phyloP scores from a whole-genome alignment of 306 rosid species.

The Cercis canadensis region DNA sequence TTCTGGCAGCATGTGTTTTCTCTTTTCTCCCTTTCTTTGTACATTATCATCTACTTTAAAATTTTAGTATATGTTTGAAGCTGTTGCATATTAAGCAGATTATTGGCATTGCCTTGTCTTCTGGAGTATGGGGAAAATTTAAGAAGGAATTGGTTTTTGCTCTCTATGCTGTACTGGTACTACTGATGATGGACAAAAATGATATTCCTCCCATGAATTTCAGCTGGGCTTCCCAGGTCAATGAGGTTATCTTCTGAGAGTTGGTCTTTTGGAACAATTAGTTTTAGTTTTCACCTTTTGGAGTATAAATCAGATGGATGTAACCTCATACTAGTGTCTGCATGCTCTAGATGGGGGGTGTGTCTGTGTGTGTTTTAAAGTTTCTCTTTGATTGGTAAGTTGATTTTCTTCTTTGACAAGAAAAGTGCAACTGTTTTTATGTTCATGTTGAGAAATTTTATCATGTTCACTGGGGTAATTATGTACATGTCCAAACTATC shows the following conservation, averaged over 20 bases:
- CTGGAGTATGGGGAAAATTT: neutral
- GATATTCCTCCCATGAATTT: constrained; percentile 1
- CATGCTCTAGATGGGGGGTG: neutral
- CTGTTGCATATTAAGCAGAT: constrained; percentile 18
- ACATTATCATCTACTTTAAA: constrained; percentile 70
- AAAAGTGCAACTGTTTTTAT: neutral
- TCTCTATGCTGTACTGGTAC: constrained; percentile 11
- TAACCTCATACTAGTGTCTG: neutral
- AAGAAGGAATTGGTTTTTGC: neutral
- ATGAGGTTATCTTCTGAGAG: constrained; percentile 13
- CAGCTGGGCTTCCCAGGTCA: constrained; percentile 7
- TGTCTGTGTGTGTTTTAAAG: neutral
- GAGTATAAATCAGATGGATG: neutral
- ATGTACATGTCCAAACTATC: too few species aligned
- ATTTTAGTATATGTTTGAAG: constrained; percentile 50
- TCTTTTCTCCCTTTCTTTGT: constrained; percentile 78
- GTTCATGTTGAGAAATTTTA: too few species aligned
- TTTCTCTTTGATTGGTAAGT: too few species aligned
- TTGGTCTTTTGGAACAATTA: constrained; percentile 21
- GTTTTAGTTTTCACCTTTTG: constrained; percentile 15
- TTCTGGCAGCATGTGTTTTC: constrained; percentile 94
- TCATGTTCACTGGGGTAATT: too few species aligned
- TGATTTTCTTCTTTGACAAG: neutral
- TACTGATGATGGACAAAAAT: constrained; percentile 16
- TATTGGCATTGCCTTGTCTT: constrained; percentile 21